Evolutionary conservation across 306 rosid genomes (phyloP).

Genomic region (Mimosa bimucronata): DNA sequence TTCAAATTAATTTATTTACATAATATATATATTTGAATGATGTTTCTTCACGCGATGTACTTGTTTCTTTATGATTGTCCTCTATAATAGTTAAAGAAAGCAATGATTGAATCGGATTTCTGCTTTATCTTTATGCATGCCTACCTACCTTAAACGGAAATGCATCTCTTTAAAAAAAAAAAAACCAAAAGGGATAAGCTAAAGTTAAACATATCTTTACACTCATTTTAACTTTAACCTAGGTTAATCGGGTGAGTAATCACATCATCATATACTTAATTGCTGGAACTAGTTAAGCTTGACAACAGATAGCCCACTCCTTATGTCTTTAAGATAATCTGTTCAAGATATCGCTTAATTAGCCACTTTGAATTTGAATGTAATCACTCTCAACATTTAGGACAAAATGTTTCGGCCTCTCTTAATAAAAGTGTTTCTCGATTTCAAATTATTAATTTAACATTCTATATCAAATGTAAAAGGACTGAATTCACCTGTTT

Average conservation of each 20-base stretch:
- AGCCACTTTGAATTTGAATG: too few species aligned
- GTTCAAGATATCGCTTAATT: too few species aligned
- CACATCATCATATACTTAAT: slow-evolving; percentile 7
- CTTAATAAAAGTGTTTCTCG: too few species aligned
- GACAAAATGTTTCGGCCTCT: too few species aligned
- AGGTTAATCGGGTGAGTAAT: not conserved
- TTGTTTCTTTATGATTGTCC: not conserved
- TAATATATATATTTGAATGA: not conserved
- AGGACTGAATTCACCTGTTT: slow-evolving; percentile 21
- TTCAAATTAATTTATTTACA: not conserved
- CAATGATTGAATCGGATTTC: slow-evolving; percentile 2
- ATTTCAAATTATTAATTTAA: not conserved
- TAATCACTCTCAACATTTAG: too few species aligned
- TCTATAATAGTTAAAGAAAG: not conserved
- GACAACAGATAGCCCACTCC: not conserved
- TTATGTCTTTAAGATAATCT: too few species aligned
- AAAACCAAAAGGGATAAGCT: not conserved
- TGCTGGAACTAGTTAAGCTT: not conserved
- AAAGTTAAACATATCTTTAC: not conserved
- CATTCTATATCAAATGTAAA: slow-evolving; percentile 13
- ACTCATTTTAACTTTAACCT: not conserved
- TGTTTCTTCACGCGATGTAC: slow-evolving; percentile 6
- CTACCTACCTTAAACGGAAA: not conserved
- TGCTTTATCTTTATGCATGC: not conserved
- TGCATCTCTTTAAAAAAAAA: too few species aligned